Evolutionary conservation across 1,139 yeast genomes (phyloP), one percentile per base, ranked within the genome.

Genomic region (Pichia terricola): DNA sequence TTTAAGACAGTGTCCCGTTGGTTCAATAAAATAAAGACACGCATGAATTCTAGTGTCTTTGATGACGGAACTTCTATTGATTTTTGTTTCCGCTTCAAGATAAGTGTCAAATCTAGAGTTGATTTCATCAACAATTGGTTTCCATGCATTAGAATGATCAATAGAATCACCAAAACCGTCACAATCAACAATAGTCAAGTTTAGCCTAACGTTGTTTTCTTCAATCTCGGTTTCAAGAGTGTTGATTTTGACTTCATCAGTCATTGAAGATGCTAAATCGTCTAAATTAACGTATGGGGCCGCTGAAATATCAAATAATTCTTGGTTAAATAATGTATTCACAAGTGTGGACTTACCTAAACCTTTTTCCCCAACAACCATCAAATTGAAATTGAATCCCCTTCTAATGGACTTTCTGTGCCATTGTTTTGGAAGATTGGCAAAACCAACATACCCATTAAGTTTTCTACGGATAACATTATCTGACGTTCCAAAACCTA

Each of bases 371-470:
- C 95, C 95, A 49, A 85, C 95, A 46, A 87, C 88, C 78, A 91
- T 77, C 51, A 91, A 63, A 62, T 91, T 94, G 64, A 94, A 77
- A 57, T 72, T 76, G 73, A 91, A 94, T n/a, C 98, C 99, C 63
- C 91, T 79, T 66, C 91, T 82, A 53, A 89, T 81, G 5, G 95
- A 82, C 65, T 86, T 88, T 67, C 96, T 79, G 68, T 91, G 97
- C 96, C 97, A 91, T 70, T 94, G 99, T 64, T 89, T 91, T 48
- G 99, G 99, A 59, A 94, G 74, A 66, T 89, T 94, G 55, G 97
- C 96, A 67, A 94, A 91, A 4, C 99, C 99, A 48, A 94, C 98
- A 63, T 83, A 89, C 5, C 95, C 94, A 54, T 81, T 84, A 56
- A 89, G 77, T 60, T 86, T 86, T 55, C 94, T 81, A 57, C 83